These are phyloP conservation scores for Bipolaris oryzae DNA, from an alignment of 2,329 filamentous ascomycete genomes.

Conservation along the genomic window DNA sequence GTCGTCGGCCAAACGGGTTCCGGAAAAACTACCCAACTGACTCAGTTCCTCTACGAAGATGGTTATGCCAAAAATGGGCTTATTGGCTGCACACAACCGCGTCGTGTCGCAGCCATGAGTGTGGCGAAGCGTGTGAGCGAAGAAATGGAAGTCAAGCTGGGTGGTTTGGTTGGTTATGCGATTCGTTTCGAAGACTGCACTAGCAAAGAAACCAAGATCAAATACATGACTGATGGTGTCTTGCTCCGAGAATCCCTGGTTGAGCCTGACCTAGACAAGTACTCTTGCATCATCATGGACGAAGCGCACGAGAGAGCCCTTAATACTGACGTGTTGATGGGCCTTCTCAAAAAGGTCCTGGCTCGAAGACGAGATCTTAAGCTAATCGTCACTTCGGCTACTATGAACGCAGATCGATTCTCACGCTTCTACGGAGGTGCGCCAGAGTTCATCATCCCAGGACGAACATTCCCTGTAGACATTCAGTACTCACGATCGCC, in stretches of 20 bases:
- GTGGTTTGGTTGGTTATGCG: conserved; percentile 88
- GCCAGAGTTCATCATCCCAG: conserved; percentile 94
- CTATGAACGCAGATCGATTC: conserved; percentile 97
- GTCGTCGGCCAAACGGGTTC: conserved; percentile 97
- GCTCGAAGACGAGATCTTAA: conserved; percentile 89
- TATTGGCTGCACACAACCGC: conserved; percentile 95
- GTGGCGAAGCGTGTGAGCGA: conserved; percentile 97
- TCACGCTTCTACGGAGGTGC: conserved; percentile 95
- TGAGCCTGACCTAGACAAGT: conserved; percentile 90
- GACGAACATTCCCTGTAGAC: conserved; percentile 95
- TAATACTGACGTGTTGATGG: conserved; percentile 97
- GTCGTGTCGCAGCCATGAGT: conserved; percentile 97
- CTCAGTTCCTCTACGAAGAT: conserved; percentile 94
- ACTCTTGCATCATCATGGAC: conserved; percentile 99
- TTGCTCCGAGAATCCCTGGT: conserved; percentile 90
- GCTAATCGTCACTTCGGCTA: conserved; percentile 95
- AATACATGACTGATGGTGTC: conserved; percentile 99
- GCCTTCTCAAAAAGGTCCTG: conserved; percentile 95
- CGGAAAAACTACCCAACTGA: conserved; percentile 96
- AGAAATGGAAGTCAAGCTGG: conserved; percentile 94
- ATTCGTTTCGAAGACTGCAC: conserved; percentile 99
- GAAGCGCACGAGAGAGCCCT: conserved; percentile 96
- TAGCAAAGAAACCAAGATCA: conserved; percentile 92
- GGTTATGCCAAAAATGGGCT: conserved; percentile 86
- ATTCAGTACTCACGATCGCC: conserved; percentile 94